Conservation (phyloP, 2,329 filamentous ascomycete species). For the Pseudogymnoascus pannorum region DNA sequence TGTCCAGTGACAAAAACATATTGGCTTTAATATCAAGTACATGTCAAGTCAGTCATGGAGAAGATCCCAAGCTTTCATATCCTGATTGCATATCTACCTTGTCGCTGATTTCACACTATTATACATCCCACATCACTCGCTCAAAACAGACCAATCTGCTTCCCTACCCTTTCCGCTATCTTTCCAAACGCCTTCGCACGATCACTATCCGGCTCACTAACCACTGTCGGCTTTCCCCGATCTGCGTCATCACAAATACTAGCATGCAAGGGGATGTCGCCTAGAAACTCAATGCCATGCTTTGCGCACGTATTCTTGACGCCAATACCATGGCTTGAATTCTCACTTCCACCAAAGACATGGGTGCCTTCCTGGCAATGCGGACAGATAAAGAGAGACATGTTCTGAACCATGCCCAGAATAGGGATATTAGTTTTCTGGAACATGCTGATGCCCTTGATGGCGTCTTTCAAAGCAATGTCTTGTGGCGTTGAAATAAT, state of each 20-base stretch:
- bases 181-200: slow-evolving; percentile 64
- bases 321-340: slow-evolving; percentile 41
- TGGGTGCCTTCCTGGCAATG: slow-evolving; percentile 66
- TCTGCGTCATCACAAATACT: slow-evolving; percentile 84
- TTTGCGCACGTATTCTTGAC: slow-evolving; percentile 64
- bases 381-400: slow-evolving; percentile 78
- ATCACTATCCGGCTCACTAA: slow-evolving; percentile 71
- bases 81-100: not conserved
- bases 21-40: not conserved
- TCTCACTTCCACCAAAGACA: slow-evolving; percentile 54
- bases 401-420: slow-evolving; percentile 85
- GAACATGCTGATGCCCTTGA: slow-evolving; percentile 91
- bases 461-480: slow-evolving; percentile 82
- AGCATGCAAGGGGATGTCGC: slow-evolving; percentile 81
- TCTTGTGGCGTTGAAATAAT: slow-evolving; percentile 93
- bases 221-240: slow-evolving; percentile 80
- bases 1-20: not conserved
- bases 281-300: slow-evolving; percentile 70
- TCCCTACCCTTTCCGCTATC: slow-evolving; percentile 52
- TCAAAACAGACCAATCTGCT: slow-evolving; percentile 22
- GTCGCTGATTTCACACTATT: not conserved
- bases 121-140: not conserved
- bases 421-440: slow-evolving; percentile 73
- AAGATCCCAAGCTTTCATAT: not conserved
- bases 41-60: not conserved